Evolutionary conservation across 176 grass and related monocot species (phyloP).

Genomic region (Microstegium vimineum): DNA sequence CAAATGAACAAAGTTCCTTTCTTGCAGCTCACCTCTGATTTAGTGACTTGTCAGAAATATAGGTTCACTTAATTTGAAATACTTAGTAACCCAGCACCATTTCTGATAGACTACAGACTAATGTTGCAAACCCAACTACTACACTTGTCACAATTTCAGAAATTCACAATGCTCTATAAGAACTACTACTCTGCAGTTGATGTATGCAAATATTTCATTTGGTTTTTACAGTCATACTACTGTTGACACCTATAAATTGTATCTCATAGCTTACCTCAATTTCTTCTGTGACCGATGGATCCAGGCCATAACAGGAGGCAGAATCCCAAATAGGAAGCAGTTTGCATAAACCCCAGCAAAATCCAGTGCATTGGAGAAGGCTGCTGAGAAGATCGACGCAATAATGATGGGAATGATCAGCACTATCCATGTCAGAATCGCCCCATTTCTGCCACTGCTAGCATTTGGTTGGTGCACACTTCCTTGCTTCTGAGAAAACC

Average conservation of each 20-base stretch:
- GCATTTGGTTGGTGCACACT: background rate
- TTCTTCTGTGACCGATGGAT: slow-evolving; percentile 49
- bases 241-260: background rate
- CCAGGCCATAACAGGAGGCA: slow-evolving; percentile 76
- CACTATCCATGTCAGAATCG: slow-evolving; percentile 45
- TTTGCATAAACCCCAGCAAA: slow-evolving; percentile 77
- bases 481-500: slow-evolving; percentile 18
- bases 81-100: background rate
- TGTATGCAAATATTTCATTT: background rate
- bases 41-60: background rate
- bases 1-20: background rate
- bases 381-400: slow-evolving; percentile 56
- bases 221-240: background rate
- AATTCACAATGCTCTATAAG: background rate
- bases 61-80: background rate
- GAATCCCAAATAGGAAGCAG: no score
- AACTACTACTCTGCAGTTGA: no score
- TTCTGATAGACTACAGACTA: background rate
- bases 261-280: slow-evolving; percentile 35
- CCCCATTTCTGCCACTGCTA: slow-evolving; percentile 4
- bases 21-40: background rate
- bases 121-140: background rate
- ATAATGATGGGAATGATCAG: slow-evolving; percentile 51
- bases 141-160: background rate
- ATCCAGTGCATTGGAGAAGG: slow-evolving; percentile 75